Evolutionary conservation across 805 yeast species (phyloP).

Genomic region (Cyberlindnera lachancei): DNA sequence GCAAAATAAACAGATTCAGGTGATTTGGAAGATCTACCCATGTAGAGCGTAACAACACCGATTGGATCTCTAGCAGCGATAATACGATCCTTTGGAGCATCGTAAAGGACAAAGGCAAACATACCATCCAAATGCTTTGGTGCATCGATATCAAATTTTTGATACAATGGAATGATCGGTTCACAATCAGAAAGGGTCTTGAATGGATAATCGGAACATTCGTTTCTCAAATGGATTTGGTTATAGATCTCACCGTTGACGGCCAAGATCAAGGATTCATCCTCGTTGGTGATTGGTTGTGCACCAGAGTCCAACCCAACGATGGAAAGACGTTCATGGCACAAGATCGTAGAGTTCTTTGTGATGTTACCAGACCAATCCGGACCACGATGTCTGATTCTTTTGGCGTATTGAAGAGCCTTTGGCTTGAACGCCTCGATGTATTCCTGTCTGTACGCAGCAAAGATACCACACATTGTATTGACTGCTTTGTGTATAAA

Average conservation of each 20-base stretch:
- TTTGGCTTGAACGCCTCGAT: slow-evolving; percentile 74
- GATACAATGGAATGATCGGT: slow-evolving; percentile 88
- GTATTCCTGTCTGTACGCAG: slow-evolving; percentile 78
- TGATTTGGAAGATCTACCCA: slow-evolving; percentile 67
- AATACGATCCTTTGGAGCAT: slow-evolving; percentile 75
- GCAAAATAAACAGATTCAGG: slow-evolving; percentile 86
- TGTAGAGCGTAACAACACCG: slow-evolving; percentile 92
- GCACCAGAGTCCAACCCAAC: slow-evolving; percentile 98
- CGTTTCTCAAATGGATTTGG: slow-evolving; percentile 82
- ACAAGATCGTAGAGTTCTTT: slow-evolving; percentile 73
- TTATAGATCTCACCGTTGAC: slow-evolving; percentile 99
- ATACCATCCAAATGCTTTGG: slow-evolving; percentile 94
- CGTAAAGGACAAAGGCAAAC: slow-evolving; percentile 94
- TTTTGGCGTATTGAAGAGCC: slow-evolving; percentile 85
- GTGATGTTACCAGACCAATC: slow-evolving; percentile 94
- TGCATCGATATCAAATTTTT: slow-evolving; percentile 82
- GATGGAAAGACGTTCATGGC: slow-evolving; percentile 95
- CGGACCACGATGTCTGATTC: slow-evolving; percentile 98
- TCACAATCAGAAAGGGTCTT: slow-evolving; percentile 94
- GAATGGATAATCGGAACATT: slow-evolving; percentile 66
- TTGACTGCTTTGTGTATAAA: not conserved
- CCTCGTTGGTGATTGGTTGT: slow-evolving; percentile 85
- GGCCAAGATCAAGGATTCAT: slow-evolving; percentile 64
- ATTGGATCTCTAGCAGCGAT: slow-evolving; percentile 98
- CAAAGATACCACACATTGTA: slow-evolving; percentile 95